A percentile compares a stretch with the other conserved stretches of the same genome.
Conservation (phyloP, 352 stramenopile genomes). For the Saprolegnia parasitica region DNA sequence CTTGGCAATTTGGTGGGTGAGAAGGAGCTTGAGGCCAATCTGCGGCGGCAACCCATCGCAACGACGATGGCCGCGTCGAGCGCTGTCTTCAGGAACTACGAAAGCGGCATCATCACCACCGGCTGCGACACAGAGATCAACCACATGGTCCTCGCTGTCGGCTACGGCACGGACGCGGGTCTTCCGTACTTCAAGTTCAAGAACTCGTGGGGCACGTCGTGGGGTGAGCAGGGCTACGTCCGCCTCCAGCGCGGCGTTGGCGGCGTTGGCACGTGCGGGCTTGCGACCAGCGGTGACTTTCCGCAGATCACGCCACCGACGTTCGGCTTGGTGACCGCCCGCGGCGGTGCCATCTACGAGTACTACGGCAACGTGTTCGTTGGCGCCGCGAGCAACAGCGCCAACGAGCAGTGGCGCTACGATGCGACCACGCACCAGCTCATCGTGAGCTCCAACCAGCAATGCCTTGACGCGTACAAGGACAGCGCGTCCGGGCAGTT, state of each 20-base stretch:
- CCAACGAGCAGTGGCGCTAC: background rate
- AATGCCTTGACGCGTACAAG: slow-evolving; percentile 32
- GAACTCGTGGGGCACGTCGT: slow-evolving; percentile 96
- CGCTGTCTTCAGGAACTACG: slow-evolving; percentile 7
- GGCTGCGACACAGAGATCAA: background rate
- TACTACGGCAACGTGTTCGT: no score
- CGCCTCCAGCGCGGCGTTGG: slow-evolving; percentile 55
- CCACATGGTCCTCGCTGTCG: slow-evolving; percentile 2
- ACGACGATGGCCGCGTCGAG: background rate
- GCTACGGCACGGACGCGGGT: slow-evolving; percentile 27
- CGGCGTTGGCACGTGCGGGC: slow-evolving; percentile 2
- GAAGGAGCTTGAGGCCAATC: background rate
- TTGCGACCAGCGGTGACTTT: background rate
- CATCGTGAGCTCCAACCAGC: slow-evolving; percentile 1
- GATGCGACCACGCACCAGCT: background rate
- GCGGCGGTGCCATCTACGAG: background rate
- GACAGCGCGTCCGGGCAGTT: background rate
- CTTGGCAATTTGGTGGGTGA: background rate
- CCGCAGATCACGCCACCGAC: background rate
- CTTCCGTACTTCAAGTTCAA: slow-evolving; percentile 90
- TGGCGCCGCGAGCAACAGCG: no score
- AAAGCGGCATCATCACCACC: slow-evolving; percentile 8
- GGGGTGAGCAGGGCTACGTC: slow-evolving; percentile 94
- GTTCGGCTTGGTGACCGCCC: background rate
- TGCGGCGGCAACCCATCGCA: slow-evolving; percentile 8